Base-by-base conservation (phyloP, 345 rosid genomes). In the Syzygium aqueum region DNA sequence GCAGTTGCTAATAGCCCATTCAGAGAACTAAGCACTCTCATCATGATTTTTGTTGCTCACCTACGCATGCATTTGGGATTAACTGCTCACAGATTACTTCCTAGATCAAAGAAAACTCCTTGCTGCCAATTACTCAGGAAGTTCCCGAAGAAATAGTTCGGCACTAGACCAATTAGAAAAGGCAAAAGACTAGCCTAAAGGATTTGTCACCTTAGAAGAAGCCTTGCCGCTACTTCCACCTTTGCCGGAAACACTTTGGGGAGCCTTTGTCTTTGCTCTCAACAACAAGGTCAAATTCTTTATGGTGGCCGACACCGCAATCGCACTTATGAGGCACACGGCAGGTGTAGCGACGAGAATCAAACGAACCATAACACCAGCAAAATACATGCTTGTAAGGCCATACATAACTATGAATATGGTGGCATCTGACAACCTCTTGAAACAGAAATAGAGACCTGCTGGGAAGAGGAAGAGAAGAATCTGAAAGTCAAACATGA, bases 321-420 rank as follows among this genome's bases (percentile, higher is more conserved):
- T 96, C 40, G 98, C 97, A 91, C 99, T 95, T 88, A 96, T 96
- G 88, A 97, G 95, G 89, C 99, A 97, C 51, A 97, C 94, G 3
- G 99, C 99, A 80, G 99, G 99, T 51, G 99, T 95, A 25, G 99
- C 99, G 65, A 97, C 99, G 11, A 96, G 98, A 87, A 97, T 97
- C 89, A 97, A 92, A 85, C 99, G 98, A 84, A 97, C 99, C 99
- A 97, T 97, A 87, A 97, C 99, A 92, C 99, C 99, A 89, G 99
- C 99, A 90, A 97, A 97, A 91, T 97, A 97, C 99, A 97, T 92
- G 94, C 99, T 97, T 14, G 99, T 97, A 63, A 97, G 97, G 87
- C 98, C 99, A 93, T 97, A 97, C 99, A 97, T 97, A 86, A 96
- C 98, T 19, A 97, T 95, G 92, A 97, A 97, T 93, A 97, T 95